Conservation (phyloP, 1,139 yeast species). For the Geotrichum macrosporum region DNA sequence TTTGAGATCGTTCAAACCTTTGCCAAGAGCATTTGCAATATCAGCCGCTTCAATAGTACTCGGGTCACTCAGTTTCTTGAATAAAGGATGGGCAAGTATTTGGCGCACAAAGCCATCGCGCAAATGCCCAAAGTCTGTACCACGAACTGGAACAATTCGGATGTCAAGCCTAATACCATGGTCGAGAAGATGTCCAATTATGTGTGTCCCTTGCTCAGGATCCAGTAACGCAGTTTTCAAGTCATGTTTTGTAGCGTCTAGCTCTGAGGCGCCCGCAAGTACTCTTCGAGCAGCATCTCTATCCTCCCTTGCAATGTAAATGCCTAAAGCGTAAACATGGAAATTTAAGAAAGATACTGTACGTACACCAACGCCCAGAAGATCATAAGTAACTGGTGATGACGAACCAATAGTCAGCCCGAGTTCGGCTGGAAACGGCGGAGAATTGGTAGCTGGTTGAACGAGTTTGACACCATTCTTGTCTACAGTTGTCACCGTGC, state of each 20-base stretch:
- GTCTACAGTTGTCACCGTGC: constrained; percentile 7
- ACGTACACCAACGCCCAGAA: constrained; percentile 78
- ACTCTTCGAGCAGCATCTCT: constrained; percentile 45
- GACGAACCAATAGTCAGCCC: constrained; percentile 19
- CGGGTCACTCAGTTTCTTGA: constrained; percentile 39
- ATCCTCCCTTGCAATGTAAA: constrained; percentile 66
- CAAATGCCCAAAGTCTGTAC: constrained; percentile 84
- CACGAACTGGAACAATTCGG: constrained; percentile 78
- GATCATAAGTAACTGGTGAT: constrained; percentile 39
- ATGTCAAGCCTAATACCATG: constrained; percentile 61
- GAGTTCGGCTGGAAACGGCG: constrained; percentile 20
- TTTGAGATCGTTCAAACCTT: constrained; percentile 39
- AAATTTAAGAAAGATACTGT: constrained; percentile 77
- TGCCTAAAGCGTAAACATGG: constrained; percentile 82
- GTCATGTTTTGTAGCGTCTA: constrained; percentile 39
- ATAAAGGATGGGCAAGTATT: constrained; percentile 51
- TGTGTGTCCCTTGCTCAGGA: constrained; percentile 49
- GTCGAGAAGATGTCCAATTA: constrained; percentile 54
- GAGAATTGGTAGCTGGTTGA: constrained; percentile 21
- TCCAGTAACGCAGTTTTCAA: constrained; percentile 56
- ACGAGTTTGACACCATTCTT: constrained; percentile 16
- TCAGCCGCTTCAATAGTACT: constrained; percentile 23
- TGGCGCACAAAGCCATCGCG: constrained; percentile 86
- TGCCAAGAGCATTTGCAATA: constrained; percentile 32
- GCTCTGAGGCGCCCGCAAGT: constrained; percentile 35